These are phyloP conservation scores for Ogataea nakhonphanomensis DNA, from an alignment of 805 yeast genomes.

Conservation along the genomic window DNA sequence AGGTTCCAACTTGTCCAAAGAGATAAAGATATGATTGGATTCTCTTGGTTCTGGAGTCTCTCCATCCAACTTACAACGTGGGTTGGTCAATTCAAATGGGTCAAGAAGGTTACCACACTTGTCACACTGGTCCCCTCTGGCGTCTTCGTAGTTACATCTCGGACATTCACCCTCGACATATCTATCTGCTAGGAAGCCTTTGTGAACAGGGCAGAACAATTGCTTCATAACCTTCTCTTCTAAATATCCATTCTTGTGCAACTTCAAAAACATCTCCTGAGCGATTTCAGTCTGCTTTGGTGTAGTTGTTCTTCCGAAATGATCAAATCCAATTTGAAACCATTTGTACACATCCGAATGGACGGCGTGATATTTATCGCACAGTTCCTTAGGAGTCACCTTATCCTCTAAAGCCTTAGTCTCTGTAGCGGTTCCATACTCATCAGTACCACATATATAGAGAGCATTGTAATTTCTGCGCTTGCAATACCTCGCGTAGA, in stretches of 20 bases:
- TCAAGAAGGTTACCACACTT: conserved; percentile 86
- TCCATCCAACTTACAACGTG: conserved; percentile 91
- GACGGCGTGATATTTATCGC: conserved; percentile 84
- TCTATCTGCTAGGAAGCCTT: conserved; percentile 92
- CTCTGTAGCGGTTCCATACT: conserved; percentile 99
- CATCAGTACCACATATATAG: conserved; percentile 95
- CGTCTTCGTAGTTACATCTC: conserved; percentile 90
- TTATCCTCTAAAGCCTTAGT: conserved; percentile 96
- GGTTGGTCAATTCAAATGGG: conserved; percentile 90
- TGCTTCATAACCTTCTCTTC: conserved; percentile 89
- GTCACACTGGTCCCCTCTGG: conserved; percentile 99
- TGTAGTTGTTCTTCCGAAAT: conserved; percentile 96
- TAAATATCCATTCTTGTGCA: conserved; percentile 71
- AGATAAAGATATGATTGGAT: conserved; percentile 82
- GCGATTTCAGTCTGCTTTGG: conserved; percentile 89
- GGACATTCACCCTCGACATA: conserved; percentile 98
- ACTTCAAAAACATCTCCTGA: conserved; percentile 81
- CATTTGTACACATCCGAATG: conserved; percentile 92
- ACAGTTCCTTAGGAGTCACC: conserved; percentile 80
- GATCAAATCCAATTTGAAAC: conserved; percentile 93
- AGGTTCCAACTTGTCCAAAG: conserved; percentile 80
- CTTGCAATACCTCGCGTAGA: conserved; percentile 85
- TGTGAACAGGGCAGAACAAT: conserved; percentile 85
- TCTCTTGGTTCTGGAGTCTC: conserved; percentile 75
- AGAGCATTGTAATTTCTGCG: conserved; percentile 84